Conservation (phyloP, 306 rosid species). For the Begonia peltatifolia region DNA sequence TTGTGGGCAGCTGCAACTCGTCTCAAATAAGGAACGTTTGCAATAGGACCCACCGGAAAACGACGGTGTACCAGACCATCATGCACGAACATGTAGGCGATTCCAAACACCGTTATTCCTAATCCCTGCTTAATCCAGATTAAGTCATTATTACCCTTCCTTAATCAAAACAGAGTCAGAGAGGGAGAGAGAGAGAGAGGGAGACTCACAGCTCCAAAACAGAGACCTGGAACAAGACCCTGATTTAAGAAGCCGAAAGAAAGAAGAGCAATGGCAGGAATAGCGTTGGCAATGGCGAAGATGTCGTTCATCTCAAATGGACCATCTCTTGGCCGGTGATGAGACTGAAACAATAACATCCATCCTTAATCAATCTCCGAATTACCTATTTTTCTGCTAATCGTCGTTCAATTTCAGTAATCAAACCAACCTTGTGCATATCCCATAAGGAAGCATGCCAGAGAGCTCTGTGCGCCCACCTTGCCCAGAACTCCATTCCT, state of each 20-base stretch:
- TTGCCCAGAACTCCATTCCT: slow-evolving; percentile 49
- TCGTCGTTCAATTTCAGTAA: no score
- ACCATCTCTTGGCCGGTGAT: slow-evolving; percentile 65
- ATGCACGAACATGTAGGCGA: slow-evolving; percentile 96
- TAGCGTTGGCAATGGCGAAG: slow-evolving; percentile 62
- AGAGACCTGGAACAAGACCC: slow-evolving; percentile 61
- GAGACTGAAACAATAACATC: slow-evolving; percentile 40
- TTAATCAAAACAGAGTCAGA: background rate
- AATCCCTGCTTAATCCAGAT: slow-evolving; percentile 35
- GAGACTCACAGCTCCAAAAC: slow-evolving; percentile 76
- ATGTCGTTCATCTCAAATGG: slow-evolving; percentile 73
- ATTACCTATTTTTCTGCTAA: no score
- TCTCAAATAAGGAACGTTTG: slow-evolving; percentile 65
- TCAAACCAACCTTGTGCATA: slow-evolving; percentile 26
- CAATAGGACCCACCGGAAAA: slow-evolving; percentile 87
- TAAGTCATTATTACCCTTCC: background rate
- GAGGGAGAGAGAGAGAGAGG: background rate
- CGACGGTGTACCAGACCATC: slow-evolving; percentile 86
- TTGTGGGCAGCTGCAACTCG: slow-evolving; percentile 84
- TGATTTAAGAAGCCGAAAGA: slow-evolving; percentile 49
- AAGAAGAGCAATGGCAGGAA: slow-evolving; percentile 67
- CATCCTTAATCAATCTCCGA: no score
- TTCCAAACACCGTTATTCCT: slow-evolving; percentile 78
- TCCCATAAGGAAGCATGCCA: slow-evolving; percentile 43
- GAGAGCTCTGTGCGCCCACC: slow-evolving; percentile 44